Conservation (phyloP, 768 basidiomycete genomes). For the Mycena amicta region DNA sequence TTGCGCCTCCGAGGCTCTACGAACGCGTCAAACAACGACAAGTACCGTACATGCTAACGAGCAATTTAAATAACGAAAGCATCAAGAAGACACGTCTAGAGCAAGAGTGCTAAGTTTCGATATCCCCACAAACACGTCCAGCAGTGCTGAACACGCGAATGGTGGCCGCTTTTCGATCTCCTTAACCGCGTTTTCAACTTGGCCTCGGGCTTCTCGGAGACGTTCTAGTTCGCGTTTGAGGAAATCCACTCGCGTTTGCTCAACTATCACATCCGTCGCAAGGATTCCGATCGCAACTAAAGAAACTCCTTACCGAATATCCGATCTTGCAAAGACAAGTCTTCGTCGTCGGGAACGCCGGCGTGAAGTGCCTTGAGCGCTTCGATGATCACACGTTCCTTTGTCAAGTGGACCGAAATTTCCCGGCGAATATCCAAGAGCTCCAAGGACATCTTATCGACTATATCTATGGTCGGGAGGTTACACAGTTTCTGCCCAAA, state of each 20-base stretch:
- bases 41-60: too few species aligned
- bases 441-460: slow-evolving; percentile 28
- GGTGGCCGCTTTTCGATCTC: slow-evolving; percentile 55
- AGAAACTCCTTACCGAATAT: too few species aligned
- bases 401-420: slow-evolving; percentile 26
- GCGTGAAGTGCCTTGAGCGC: slow-evolving; percentile 28
- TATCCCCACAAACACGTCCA: slow-evolving; percentile 54
- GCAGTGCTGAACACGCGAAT: slow-evolving; percentile 58
- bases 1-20: too few species aligned
- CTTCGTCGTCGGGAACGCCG: slow-evolving; percentile 14
- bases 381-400: slow-evolving; percentile 29
- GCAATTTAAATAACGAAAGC: too few species aligned
- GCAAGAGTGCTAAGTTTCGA: slow-evolving; percentile 45
- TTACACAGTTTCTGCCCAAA: neutral
- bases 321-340: neutral
- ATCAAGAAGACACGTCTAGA: slow-evolving; percentile 9
- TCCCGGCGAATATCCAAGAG: slow-evolving; percentile 31
- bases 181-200: slow-evolving; percentile 45
- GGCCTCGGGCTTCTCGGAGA: slow-evolving; percentile 40
- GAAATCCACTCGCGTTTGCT: slow-evolving; percentile 28
- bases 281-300: too few species aligned
- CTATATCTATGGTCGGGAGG: neutral
- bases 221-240: slow-evolving; percentile 38
- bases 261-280: slow-evolving; percentile 19
- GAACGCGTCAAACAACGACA: too few species aligned